Conservation (phyloP, 176 grass and related monocot species). For the Ananas comosus region DNA sequence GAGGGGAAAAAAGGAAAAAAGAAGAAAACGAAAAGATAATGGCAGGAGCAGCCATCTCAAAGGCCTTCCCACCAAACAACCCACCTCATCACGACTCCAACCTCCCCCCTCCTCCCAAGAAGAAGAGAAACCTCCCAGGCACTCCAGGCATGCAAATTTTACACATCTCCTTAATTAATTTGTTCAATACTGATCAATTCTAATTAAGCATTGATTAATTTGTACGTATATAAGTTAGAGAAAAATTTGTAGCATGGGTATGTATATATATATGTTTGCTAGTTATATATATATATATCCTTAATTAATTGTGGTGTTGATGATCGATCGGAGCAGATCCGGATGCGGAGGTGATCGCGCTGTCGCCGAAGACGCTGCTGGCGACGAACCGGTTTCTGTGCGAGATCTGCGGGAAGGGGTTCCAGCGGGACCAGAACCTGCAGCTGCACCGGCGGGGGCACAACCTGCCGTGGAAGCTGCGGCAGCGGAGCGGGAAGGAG, state of each 20-base stretch:
- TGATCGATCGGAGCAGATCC: constrained; percentile 30
- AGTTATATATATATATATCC: too few species aligned
- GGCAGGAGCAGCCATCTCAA: constrained; percentile 51
- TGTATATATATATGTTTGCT: not conserved
- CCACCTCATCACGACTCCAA: constrained; percentile 20
- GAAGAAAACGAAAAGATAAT: constrained; percentile 19
- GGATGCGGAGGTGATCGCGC: constrained; percentile 73
- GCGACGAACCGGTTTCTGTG: constrained; percentile 90
- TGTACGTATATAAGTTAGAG: too few species aligned
- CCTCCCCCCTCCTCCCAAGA: constrained; percentile 49
- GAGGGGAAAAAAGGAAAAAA: constrained; percentile 3
- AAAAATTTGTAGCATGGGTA: not conserved
- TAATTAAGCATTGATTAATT: not conserved
- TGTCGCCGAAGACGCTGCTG: constrained; percentile 65
- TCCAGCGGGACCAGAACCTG: constrained; percentile 91
- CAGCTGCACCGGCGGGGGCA: constrained; percentile 85
- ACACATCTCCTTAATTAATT: not conserved
- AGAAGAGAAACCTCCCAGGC: constrained; percentile 95
- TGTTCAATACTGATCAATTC: not conserved
- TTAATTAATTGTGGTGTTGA: too few species aligned
- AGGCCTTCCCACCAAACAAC: constrained; percentile 32
- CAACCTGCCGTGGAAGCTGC: constrained; percentile 86
- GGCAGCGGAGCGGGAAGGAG: constrained; percentile 73
- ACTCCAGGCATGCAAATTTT: constrained; percentile 61
- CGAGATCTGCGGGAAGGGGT: constrained; percentile 95